Evolutionary conservation across 352 stramenopile species (phyloP).

Genomic region (Pythium aristosporum): DNA sequence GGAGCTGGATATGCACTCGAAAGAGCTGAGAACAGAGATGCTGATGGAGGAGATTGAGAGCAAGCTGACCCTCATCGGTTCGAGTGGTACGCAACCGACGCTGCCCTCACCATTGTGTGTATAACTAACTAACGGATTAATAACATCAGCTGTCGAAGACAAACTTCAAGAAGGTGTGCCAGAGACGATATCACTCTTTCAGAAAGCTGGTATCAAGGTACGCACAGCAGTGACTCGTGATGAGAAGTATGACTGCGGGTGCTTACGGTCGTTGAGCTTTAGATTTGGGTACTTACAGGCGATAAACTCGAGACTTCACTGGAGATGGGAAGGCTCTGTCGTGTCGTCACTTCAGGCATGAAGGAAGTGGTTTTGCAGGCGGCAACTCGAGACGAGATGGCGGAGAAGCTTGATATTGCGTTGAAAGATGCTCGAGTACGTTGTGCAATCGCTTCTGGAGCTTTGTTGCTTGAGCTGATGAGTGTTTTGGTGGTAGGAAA

Average conservation of each 20-base stretch:
- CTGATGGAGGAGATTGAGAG: constrained; percentile 82
- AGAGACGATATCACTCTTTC: constrained; percentile 88
- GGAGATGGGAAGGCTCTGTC: constrained; percentile 95
- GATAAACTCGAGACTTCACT: constrained; percentile 99
- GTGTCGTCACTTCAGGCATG: constrained; percentile 82
- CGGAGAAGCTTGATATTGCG: constrained; percentile 46
- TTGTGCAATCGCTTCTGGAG: neutral
- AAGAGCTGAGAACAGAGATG: constrained; percentile 56
- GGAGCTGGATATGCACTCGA: constrained; percentile 65
- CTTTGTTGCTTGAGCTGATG: neutral
- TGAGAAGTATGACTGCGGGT: neutral
- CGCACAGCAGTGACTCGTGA: constrained; percentile 18
- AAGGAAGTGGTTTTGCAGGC: constrained; percentile 68
- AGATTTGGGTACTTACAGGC: constrained; percentile 56
- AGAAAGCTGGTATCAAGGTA: constrained; percentile 95
- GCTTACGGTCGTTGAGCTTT: neutral
- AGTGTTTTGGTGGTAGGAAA: constrained; percentile 34
- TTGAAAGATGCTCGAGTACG: constrained; percentile 44
- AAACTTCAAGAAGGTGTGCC: constrained; percentile 97
- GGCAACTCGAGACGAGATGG: constrained; percentile 46
- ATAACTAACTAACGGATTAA: neutral
- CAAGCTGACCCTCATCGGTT: constrained; percentile 81
- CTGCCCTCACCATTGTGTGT: neutral
- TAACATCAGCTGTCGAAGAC: constrained; percentile 93
- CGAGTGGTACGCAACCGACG: constrained; percentile 52